Conservation (phyloP, 2,329 filamentous ascomycete genomes). For the Alternaria solani region DNA sequence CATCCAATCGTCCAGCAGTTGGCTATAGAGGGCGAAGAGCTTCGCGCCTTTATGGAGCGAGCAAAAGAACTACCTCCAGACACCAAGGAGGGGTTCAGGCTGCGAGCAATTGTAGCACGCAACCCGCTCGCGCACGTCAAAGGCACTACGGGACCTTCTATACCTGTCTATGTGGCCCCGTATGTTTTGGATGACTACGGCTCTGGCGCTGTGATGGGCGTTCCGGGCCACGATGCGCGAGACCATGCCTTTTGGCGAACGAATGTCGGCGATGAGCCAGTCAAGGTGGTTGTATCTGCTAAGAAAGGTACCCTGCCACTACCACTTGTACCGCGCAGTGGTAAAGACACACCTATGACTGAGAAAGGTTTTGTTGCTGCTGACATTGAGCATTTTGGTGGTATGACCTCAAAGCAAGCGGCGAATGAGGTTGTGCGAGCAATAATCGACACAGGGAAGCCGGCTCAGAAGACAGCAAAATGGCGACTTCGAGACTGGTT, state of each 20-base stretch:
- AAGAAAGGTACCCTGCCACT: conserved; percentile 13
- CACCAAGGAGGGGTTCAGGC: conserved; percentile 70
- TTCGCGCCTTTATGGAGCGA: conserved; percentile 72
- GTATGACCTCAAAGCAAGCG: conserved; percentile 69
- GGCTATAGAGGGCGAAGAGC: conserved; percentile 65
- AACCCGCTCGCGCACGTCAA: conserved; percentile 62
- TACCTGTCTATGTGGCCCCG: conserved; percentile 82
- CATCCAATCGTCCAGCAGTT: conserved; percentile 73
- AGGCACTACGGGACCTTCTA: conserved; percentile 56
- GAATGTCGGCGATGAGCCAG: conserved; percentile 67
- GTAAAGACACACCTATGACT: conserved; percentile 65
- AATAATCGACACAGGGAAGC: conserved; percentile 58
- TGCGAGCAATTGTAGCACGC: conserved; percentile 56
- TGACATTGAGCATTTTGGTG: conserved; percentile 70
- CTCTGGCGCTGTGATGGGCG: conserved; percentile 89
- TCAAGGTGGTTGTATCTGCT: conserved; percentile 64
- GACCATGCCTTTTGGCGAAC: conserved; percentile 83
- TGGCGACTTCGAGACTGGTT: conserved; percentile 91
- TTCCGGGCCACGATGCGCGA: conserved; percentile 81
- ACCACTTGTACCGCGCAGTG: conserved; percentile 36
- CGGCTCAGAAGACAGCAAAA: conserved; percentile 71
- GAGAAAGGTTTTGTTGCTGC: conserved; percentile 73
- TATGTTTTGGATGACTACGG: conserved; percentile 89
- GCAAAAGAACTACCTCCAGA: conserved; percentile 63
- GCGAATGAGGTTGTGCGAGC: conserved; percentile 65